Evolutionary conservation across 306 rosid species (phyloP), one percentile per base, ranked within the genome.

Genomic region (Erythrophleum fordii): DNA sequence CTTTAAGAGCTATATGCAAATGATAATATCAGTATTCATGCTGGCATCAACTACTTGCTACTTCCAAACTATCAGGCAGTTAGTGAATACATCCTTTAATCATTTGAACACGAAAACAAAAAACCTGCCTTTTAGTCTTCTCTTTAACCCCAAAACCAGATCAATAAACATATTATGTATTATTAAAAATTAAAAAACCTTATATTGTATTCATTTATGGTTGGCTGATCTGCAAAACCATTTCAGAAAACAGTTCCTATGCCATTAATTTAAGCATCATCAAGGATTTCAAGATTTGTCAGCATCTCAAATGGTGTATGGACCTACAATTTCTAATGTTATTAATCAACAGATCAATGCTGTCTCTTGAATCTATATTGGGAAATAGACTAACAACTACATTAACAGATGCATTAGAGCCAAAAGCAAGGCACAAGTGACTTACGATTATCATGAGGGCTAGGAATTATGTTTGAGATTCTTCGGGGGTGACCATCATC

Each of bases 391-490:
- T 3, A 66, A 69, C 45, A 25, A 53, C 44, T 58, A 74, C 65
- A 51, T n/a, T 12, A 69, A 71, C n/a, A 3, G 72, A 73, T 79
- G 78, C 16, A 70, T 58, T 75, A 68, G 35, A 51, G 66, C 48
- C 35, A 74, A 76, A 76, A 70, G 71, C 25, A 42, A 75, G 69
- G 66, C 55, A 51, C 70, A 70, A 52, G 49, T 28, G 23, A 84
- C 89, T 42, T 83, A 91, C 96, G 78, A 53, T 86, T 76, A 72
- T 61, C 66, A 68, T 34, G 82, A 77, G 39, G 56, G n/a, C 83
- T 53, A 11, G 85, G 83, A 86, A 87, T 80, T 76, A 86, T 85
- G 78, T 75, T 74, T 77, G 93, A 84, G 75, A 83, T 80, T 82
- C 87, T 83, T 74, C 56, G 77, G 6, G 90, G 89, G 42, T 78